Evolutionary conservation across 129 eudicot genomes (phyloP), one percentile per base, ranked within the genome.

Genomic region (Flaveria sonorensis): DNA sequence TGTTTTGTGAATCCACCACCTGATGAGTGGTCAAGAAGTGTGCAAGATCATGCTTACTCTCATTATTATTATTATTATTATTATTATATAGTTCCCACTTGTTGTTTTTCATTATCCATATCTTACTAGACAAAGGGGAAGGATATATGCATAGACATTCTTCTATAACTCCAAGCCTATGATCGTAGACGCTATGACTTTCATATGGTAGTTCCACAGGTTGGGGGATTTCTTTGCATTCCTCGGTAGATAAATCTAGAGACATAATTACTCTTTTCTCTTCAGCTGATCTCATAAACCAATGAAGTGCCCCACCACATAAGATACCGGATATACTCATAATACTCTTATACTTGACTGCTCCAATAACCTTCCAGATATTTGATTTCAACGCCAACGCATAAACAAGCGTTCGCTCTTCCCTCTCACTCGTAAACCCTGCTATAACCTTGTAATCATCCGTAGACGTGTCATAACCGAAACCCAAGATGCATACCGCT

Each of bases 101-200:
- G 64, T 57, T 57, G 30, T 57, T 57, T 57, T 20, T 57, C 64
- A 57, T 57, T 57, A 57, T 28, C 30, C 64, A 57, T 20, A 18
- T 57, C 15, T 57, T 57, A 57, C 64, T 21, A 57, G 30, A 57
- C 26, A 55, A 8, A 18, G 15, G 56, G 20, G 9, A 50, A 50
- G 56, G 8, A 18, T 20, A 57, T 19, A 57, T 57, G 64, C 30
- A 57, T 10, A 57, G 64, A 57, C 64, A 57, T 57, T 21, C 64
- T 57, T 19, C 64, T 19, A 57, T 21, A 57, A 57, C 64, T 28
- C 30, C 64, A 28, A 57, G 64, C 1, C 30, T 57, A 4, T 57
- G 32, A 57, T 57, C 30, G 3, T 19, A 57, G 10, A 20, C 21
- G 64, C 3, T 4, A 8, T 1, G 32, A 57, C 15, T 2, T 19